These are phyloP conservation scores for Paxillus ammoniavirescens DNA, from an alignment of 768 basidiomycete genomes.

Conservation along the genomic window DNA sequence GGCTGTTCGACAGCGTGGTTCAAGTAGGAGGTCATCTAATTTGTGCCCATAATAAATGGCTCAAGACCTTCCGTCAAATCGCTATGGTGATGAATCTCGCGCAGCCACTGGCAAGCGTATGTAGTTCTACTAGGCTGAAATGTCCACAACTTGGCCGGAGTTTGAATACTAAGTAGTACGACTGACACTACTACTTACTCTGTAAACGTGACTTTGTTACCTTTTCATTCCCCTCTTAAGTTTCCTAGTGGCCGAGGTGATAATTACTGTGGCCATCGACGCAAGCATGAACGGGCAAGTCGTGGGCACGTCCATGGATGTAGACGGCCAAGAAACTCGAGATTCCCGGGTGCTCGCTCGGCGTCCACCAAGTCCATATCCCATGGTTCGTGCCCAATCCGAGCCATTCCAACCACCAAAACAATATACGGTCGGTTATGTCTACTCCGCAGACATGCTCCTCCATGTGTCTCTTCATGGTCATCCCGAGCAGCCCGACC, in stretches of 20 bases:
- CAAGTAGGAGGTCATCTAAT: not conserved
- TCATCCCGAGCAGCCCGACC: slow-evolving; percentile 75
- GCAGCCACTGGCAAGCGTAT: not conserved
- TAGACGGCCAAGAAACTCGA: slow-evolving; percentile 20
- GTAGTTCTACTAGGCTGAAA: no score
- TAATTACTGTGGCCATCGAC: not conserved
- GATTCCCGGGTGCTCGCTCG: not conserved
- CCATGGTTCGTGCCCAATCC: slow-evolving; percentile 25
- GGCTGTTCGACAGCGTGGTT: not conserved
- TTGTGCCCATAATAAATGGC: not conserved
- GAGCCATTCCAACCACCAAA: slow-evolving; percentile 29
- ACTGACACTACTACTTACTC: not conserved
- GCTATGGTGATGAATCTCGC: not conserved
- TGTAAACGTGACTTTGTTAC: not conserved
- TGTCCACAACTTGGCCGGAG: slow-evolving; percentile 8
- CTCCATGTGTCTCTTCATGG: slow-evolving; percentile 66
- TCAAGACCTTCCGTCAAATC: not conserved
- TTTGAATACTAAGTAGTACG: slow-evolving; percentile 11
- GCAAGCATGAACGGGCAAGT: slow-evolving; percentile 19
- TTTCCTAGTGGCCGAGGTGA: not conserved
- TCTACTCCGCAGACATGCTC: slow-evolving; percentile 87
- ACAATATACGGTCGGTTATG: slow-evolving; percentile 64
- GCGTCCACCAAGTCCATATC: slow-evolving; percentile 20
- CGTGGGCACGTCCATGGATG: slow-evolving; percentile 26
- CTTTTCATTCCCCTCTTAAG: not conserved